phyloP scores from a whole-genome alignment of 1,284 basidiomycete genomes.

The Leccinum huronense region DNA sequence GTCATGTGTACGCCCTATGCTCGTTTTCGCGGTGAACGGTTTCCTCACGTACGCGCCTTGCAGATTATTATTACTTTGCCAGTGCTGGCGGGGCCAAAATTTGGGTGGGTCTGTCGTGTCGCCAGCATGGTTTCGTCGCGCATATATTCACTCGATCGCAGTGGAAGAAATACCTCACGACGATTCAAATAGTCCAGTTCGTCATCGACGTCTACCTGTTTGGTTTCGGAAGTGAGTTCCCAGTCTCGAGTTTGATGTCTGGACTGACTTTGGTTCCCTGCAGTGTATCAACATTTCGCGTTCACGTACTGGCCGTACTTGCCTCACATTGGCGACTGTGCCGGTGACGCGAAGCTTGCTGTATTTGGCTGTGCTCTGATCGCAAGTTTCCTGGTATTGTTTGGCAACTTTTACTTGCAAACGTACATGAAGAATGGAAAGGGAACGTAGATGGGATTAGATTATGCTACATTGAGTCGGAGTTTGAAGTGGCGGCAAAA shows the following conservation, averaged over 20 bases:
- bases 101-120: slow-evolving; percentile 62
- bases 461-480: slow-evolving; percentile 21
- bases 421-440: slow-evolving; percentile 62
- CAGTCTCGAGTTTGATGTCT: background rate
- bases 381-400: slow-evolving; percentile 84
- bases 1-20: slow-evolving; percentile 80
- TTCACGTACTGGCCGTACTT: slow-evolving; percentile 59
- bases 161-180: slow-evolving; percentile 97
- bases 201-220: slow-evolving; percentile 84
- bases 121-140: background rate
- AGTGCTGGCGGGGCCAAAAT: slow-evolving; percentile 91
- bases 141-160: slow-evolving; percentile 30
- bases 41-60: slow-evolving; percentile 7
- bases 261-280: slow-evolving; percentile 3
- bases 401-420: slow-evolving; percentile 86
- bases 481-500: slow-evolving; percentile 22
- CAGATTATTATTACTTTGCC: slow-evolving; percentile 96
- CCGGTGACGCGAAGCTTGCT: slow-evolving; percentile 84
- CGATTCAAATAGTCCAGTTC: slow-evolving; percentile 94
- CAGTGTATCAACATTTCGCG: slow-evolving; percentile 83
- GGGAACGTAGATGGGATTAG: too few species aligned
- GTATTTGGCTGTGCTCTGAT: slow-evolving; percentile 83
- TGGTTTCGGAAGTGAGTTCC: slow-evolving; percentile 84
- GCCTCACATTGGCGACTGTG: slow-evolving; percentile 77
- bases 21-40: background rate